Evolutionary conservation across 306 rosid genomes (phyloP).

Genomic region (Casuarina glauca): DNA sequence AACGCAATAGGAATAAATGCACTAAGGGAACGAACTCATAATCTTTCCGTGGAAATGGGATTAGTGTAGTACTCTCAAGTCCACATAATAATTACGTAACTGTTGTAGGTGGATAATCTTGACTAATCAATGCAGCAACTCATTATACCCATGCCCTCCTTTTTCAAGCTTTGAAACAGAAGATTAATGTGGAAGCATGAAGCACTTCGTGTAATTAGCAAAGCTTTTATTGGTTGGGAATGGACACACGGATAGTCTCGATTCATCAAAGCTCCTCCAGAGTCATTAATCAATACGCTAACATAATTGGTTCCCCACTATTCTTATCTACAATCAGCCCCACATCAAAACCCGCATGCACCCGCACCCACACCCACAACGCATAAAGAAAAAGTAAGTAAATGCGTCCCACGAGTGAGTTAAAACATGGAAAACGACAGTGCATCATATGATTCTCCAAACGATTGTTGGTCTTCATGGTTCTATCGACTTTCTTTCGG

Average conservation of each 20-base stretch:
- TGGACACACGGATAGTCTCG: constrained; percentile 42
- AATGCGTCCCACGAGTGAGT: background rate
- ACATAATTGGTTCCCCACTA: constrained; percentile 35
- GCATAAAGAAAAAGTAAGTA: background rate
- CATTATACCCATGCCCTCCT: constrained; percentile 6
- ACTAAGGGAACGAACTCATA: constrained; percentile 10
- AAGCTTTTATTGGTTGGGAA: constrained; percentile 38
- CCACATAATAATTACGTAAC: constrained; percentile 40
- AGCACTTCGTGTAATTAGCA: constrained; percentile 19
- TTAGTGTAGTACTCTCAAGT: background rate
- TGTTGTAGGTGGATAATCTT: constrained; percentile 47
- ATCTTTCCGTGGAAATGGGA: constrained; percentile 28
- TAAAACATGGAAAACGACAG: too few relatives aligned
- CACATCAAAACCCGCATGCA: background rate
- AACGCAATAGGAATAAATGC: background rate
- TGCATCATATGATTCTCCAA: too few relatives aligned
- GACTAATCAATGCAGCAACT: constrained; percentile 35
- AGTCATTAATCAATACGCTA: constrained; percentile 33
- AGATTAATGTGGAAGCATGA: constrained; percentile 41
- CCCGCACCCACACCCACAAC: background rate
- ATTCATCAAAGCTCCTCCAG: constrained; percentile 28
- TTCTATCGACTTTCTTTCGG: constrained; percentile 4
- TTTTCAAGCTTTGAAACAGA: background rate
- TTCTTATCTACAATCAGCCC: background rate
- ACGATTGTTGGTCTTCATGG: too few relatives aligned